Conservation (phyloP, 768 basidiomycete species). For the Leccinum fibrillosum region DNA sequence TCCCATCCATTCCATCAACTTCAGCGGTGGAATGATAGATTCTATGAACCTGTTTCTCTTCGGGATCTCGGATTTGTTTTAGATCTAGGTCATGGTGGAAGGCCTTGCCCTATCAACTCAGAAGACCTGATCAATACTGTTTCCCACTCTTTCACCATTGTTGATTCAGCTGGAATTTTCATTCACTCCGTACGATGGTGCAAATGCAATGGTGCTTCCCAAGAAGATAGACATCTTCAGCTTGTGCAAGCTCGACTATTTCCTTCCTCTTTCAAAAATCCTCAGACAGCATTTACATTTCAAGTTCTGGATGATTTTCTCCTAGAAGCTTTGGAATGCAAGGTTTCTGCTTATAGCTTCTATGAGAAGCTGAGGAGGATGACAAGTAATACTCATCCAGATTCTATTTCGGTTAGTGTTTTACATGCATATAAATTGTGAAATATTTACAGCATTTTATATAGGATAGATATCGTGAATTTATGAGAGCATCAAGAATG, state of each 20-base stretch:
- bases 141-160: no score
- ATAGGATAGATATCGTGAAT: background rate
- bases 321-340: background rate
- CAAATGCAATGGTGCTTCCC: background rate
- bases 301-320: slow-evolving; percentile 19
- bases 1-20: background rate
- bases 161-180: background rate
- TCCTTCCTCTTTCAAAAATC: slow-evolving; percentile 8
- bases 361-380: background rate
- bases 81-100: background rate
- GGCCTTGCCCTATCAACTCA: background rate
- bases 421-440: background rate
- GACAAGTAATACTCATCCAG: background rate
- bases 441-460: background rate
- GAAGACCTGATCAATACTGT: no score
- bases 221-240: background rate
- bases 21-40: background rate
- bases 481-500: background rate
- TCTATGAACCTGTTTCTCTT: background rate
- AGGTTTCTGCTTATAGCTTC: background rate
- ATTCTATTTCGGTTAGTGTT: background rate
- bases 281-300: slow-evolving; percentile 22
- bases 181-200: background rate
- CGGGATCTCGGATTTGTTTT: background rate
- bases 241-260: background rate